phyloP scores from a whole-genome alignment of 495 filamentous ascomycete genomes.

The Xylaria longipes region DNA sequence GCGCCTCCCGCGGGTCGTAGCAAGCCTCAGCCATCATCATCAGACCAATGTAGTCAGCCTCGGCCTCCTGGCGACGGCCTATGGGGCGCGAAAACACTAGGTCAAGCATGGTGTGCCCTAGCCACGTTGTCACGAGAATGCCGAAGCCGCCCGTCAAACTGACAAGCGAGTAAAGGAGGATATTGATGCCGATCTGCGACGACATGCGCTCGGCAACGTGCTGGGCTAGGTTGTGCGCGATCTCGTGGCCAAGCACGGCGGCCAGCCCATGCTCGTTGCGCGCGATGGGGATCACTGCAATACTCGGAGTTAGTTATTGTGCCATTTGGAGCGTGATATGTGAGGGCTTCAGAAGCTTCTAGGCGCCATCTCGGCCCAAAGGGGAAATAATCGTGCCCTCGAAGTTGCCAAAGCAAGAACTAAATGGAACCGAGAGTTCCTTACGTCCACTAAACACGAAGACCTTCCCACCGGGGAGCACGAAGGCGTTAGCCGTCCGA shows the following conservation, averaged over 20 bases:
- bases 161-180: constrained; percentile 57
- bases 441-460: constrained; percentile 90
- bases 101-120: constrained; percentile 60
- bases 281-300: constrained; percentile 77
- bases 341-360: no score
- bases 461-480: constrained; percentile 90
- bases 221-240: constrained; percentile 87
- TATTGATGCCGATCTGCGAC: constrained; percentile 61
- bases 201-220: constrained; percentile 81
- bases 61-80: constrained; percentile 65
- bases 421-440: no score
- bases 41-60: constrained; percentile 89
- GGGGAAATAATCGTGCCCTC: no score
- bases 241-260: constrained; percentile 88
- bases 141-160: constrained; percentile 56
- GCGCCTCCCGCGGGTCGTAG: constrained; percentile 77
- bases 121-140: constrained; percentile 49
- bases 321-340: no score
- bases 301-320: no score
- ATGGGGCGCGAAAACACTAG: constrained; percentile 72
- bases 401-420: no score
- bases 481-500: constrained; percentile 76
- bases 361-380: no score
- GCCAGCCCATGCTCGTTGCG: constrained; percentile 77
- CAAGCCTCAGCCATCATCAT: constrained; percentile 66